These are phyloP conservation scores for Globisporangium nagaii DNA, from an alignment of 352 stramenopile species.

Conservation along the genomic window DNA sequence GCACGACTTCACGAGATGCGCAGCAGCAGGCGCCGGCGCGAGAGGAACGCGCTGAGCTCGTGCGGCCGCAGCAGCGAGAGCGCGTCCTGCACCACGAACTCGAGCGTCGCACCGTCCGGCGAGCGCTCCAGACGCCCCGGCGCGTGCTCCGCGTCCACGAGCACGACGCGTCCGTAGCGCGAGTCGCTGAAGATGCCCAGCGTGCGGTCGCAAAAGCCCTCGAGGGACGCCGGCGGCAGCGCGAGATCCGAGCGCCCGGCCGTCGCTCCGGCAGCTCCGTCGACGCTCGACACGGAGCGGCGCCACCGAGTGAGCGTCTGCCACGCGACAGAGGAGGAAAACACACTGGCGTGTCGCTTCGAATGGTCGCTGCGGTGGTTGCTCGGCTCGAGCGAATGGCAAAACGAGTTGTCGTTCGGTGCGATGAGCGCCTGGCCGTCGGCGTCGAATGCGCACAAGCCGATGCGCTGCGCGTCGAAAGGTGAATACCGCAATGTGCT, in stretches of 20 bases:
- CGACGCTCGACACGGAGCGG: background rate
- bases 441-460: background rate
- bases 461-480: background rate
- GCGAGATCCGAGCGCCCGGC: background rate
- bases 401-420: background rate
- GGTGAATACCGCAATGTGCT: background rate
- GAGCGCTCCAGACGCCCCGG: slow-evolving; percentile 3
- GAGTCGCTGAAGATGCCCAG: slow-evolving; percentile 15
- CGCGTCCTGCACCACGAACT: slow-evolving; percentile 5
- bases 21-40: background rate
- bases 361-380: background rate
- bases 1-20: slow-evolving; percentile 2
- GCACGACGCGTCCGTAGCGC: slow-evolving; percentile 13
- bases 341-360: background rate
- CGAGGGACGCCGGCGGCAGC: too few species aligned
- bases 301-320: background rate
- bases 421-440: background rate
- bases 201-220: background rate
- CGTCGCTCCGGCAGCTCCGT: background rate
- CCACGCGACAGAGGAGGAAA: background rate
- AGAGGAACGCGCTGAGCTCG: background rate
- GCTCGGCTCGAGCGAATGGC: background rate
- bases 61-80: background rate
- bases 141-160: slow-evolving; percentile 11
- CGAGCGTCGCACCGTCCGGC: background rate